A percentile compares a stretch with the other conserved stretches of the same genome.
These are phyloP conservation scores for Aspergillus nomiae DNA, from an alignment of 2,329 filamentous ascomycete species.

Conservation along the genomic window DNA sequence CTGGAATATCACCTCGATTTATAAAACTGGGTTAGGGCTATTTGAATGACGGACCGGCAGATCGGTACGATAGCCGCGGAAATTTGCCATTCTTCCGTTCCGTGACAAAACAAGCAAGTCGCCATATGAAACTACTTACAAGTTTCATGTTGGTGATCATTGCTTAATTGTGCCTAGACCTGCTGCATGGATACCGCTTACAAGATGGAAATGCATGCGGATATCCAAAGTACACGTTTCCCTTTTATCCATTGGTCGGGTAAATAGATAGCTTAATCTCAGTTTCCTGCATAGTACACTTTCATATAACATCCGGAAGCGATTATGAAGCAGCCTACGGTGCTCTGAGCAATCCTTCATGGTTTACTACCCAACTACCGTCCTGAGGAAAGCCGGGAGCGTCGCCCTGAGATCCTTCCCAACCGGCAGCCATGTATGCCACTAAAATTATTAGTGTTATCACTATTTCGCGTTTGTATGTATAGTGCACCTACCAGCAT, in stretches of 20 bases:
- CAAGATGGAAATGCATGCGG: not conserved
- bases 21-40: not conserved
- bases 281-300: not conserved
- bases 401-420: slow-evolving; percentile 13
- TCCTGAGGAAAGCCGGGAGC: slow-evolving; percentile 16
- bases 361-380: slow-evolving; percentile 13
- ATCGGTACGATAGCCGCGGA: not conserved
- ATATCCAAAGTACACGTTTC: not conserved
- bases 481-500: slow-evolving; percentile 11
- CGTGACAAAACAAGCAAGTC: not conserved
- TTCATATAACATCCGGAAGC: not conserved
- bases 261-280: not conserved
- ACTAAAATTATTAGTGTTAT: not conserved
- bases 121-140: not conserved
- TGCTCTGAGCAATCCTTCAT: slow-evolving; percentile 16
- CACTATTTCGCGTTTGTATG: not conserved
- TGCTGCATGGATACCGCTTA: not conserved
- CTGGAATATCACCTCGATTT: not conserved
- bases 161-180: not conserved
- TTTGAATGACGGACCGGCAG: not conserved
- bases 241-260: not conserved
- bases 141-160: not conserved
- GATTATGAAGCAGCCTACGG: not conserved
- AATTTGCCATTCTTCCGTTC: not conserved
- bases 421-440: slow-evolving; percentile 19